Evolutionary conservation across 495 filamentous ascomycete genomes (phyloP), one percentile per base, ranked within the genome.

Genomic region (Penicillium steckii): DNA sequence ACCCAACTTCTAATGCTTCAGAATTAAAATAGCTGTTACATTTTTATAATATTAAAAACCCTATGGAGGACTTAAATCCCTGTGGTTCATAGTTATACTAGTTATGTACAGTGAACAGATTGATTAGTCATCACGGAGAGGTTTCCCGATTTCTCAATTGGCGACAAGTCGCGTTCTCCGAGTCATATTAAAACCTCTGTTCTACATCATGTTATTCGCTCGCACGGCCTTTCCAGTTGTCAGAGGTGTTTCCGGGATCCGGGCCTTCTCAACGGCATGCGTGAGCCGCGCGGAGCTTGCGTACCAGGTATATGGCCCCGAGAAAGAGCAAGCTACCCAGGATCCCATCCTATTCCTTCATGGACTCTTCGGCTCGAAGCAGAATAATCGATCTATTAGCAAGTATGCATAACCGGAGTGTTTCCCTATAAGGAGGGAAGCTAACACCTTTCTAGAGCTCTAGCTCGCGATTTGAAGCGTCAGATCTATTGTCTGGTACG

Each of bases 301-400:
- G 3, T 77, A 68, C 51, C 71, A 77, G 48, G 69, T 74, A 24
- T 73, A 68, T 46, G 70, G 69, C 1, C 73, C 73, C 1, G 69
- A 75, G 46, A 66, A 58, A 15, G 67, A 63, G 45, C 57, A 72
- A 32, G 53, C 55, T 30, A 59, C 51, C 29, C 65, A 66, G 17
- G 79, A 80, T 40, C 90, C 94, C 1, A 87, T 98, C 51, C 70
- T 98, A 56, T 83, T 98, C 54, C 80, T 97, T 69, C 94, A 98
- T 68, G 94, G 94, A 3, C 78, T 98, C 13, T 97, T 98, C 65
- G 94, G 94, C 19, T 95, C 90, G 33, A 97, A 95, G 72, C 89
- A 89, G 77, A 98, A 98, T 61, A 94, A 97, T 64, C 74, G 93
- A 70, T 91, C 82, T 69, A 94, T 98, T 55, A 95, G 93, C 85